Conservation (phyloP, 2,329 filamentous ascomycete genomes). For the Fusarium incarnatum region DNA sequence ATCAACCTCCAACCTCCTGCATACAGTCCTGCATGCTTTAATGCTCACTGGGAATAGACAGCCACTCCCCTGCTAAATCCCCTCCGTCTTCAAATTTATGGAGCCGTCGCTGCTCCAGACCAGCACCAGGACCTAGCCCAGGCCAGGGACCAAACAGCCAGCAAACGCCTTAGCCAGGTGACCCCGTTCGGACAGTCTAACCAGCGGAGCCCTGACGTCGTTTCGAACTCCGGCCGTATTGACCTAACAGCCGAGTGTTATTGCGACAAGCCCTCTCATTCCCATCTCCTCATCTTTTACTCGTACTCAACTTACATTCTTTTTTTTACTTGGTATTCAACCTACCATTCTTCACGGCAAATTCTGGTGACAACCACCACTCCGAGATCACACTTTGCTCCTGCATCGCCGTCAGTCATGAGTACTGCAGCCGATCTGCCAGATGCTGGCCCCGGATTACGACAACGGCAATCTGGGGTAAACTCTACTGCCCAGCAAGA, state of each 20-base stretch:
- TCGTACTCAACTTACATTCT: conserved; percentile 7
- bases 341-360: background rate
- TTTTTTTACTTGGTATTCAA: conserved; percentile 7
- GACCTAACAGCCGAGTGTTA: conserved; percentile 34
- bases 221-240: conserved; percentile 18
- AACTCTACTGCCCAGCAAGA: conserved; percentile 34
- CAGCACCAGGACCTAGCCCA: conserved; percentile 13
- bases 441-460: conserved; percentile 44
- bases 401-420: conserved; percentile 42
- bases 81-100: conserved; percentile 22
- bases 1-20: conserved; percentile 31
- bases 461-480: conserved; percentile 46
- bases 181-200: conserved; percentile 25
- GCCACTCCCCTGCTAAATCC: conserved; percentile 22
- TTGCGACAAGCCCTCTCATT: conserved; percentile 23
- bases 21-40: conserved; percentile 11
- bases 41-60: conserved; percentile 15
- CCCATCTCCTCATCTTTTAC: conserved; percentile 24
- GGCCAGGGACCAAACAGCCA: conserved; percentile 18
- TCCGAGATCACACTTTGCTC: conserved; percentile 5
- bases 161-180: conserved; percentile 25
- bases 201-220: conserved; percentile 49
- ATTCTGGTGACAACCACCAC: background rate
- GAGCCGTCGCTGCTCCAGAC: conserved; percentile 20
- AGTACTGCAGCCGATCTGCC: conserved; percentile 49